These are phyloP conservation scores for Gossypium trilobum DNA, from an alignment of 441 rosid species.

Conservation along the genomic window DNA sequence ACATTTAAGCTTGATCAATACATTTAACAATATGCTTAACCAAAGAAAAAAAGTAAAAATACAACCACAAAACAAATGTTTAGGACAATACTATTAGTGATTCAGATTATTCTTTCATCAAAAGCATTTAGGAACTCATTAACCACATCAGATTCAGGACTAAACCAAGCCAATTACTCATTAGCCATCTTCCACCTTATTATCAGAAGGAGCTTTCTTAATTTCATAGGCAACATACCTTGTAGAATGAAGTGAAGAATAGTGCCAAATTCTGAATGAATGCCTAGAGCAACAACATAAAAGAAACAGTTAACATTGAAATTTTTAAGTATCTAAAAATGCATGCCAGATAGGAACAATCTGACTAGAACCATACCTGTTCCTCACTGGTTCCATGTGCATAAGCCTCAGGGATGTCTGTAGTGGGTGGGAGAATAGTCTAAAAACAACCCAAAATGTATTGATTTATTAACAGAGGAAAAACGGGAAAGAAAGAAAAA, in stretches of 20 bases:
- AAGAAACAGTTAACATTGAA: background rate
- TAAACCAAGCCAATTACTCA: background rate
- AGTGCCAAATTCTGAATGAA: slow-evolving; percentile 27
- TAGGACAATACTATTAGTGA: background rate
- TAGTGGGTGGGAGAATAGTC: slow-evolving; percentile 69
- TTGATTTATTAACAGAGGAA: background rate
- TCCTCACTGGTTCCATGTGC: slow-evolving; percentile 79
- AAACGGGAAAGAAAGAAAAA: background rate
- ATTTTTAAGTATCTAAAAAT: background rate
- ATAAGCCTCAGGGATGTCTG: slow-evolving; percentile 92
- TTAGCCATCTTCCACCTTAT: background rate
- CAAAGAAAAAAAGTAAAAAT: background rate
- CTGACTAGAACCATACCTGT: slow-evolving; percentile 46
- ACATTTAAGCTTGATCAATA: background rate
- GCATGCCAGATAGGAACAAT: slow-evolving; percentile 4
- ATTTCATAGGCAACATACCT: background rate
- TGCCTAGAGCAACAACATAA: slow-evolving; percentile 51
- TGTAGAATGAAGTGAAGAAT: slow-evolving; percentile 9
- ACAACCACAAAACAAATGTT: background rate
- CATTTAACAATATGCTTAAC: background rate
- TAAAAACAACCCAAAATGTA: slow-evolving; percentile 20
- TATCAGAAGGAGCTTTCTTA: background rate
- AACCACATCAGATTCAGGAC: background rate
- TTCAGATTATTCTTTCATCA: background rate
- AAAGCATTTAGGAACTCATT: background rate